Percentiles rank a stretch among this genome's conserved stretches.
These are phyloP conservation scores for Argentina anserina DNA, from an alignment of 306 rosid species.

Conservation along the genomic window DNA sequence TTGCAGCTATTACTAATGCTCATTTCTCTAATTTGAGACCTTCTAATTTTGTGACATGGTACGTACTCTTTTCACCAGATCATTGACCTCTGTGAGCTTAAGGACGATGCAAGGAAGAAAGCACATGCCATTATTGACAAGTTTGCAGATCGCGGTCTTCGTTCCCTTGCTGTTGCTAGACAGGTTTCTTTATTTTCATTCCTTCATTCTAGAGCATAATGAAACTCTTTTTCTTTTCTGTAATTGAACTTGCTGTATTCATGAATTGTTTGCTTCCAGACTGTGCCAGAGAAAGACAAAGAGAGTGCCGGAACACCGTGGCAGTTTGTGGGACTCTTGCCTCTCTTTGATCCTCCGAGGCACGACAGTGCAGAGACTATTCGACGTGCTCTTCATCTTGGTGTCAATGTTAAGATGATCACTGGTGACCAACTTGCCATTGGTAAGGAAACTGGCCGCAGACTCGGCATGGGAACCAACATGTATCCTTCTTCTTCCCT, in stretches of 20 bases:
- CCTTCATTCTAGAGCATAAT: background rate
- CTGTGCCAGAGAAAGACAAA: slow-evolving; percentile 61
- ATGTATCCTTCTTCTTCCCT: slow-evolving; percentile 97
- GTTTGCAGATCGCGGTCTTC: slow-evolving; percentile 91
- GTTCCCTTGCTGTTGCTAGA: slow-evolving; percentile 65
- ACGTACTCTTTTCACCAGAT: slow-evolving; percentile 41
- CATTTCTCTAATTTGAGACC: background rate
- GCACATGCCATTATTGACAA: slow-evolving; percentile 71
- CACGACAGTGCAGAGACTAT: slow-evolving; percentile 97
- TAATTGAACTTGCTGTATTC: slow-evolving; percentile 1
- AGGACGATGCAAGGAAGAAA: slow-evolving; percentile 52
- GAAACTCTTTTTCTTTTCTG: background rate
- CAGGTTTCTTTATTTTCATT: slow-evolving; percentile 33
- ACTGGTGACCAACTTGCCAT: slow-evolving; percentile 93
- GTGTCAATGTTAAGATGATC: slow-evolving; percentile 94
- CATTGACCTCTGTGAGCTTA: slow-evolving; percentile 68
- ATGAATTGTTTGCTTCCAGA: slow-evolving; percentile 29
- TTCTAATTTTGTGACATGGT: background rate
- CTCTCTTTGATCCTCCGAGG: slow-evolving; percentile 94
- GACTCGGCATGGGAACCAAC: slow-evolving; percentile 98
- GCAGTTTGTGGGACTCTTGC: slow-evolving; percentile 79
- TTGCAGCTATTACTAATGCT: background rate
- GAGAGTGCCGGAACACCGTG: slow-evolving; percentile 78
- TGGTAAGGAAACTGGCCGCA: slow-evolving; percentile 87
- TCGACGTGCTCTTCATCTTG: slow-evolving; percentile 65